Conservation (phyloP, 192 early-diverging fungal genomes). For the Gonapodya prolifera region DNA sequence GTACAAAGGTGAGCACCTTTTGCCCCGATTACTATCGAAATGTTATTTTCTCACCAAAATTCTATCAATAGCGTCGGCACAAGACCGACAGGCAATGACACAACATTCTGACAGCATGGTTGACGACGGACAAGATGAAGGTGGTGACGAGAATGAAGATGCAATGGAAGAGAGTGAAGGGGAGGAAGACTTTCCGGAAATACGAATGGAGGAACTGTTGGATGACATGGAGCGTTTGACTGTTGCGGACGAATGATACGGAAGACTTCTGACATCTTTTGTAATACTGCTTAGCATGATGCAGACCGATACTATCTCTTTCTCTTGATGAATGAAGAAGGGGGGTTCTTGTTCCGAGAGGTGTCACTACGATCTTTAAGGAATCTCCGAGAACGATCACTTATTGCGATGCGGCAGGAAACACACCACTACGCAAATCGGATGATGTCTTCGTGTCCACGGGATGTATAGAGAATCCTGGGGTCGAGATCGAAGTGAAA, state of each 20-base stretch:
- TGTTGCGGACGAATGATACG: background rate
- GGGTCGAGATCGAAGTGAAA: too few relatives aligned
- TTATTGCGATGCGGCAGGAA: too few relatives aligned
- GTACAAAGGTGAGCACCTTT: conserved; percentile 50
- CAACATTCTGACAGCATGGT: conserved; percentile 13
- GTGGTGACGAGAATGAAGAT: conserved; percentile 18
- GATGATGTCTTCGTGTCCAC: too few relatives aligned
- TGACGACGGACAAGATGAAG: conserved; percentile 26
- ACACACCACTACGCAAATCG: too few relatives aligned
- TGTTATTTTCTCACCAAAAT: background rate
- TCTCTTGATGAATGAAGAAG: too few relatives aligned
- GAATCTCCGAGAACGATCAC: too few relatives aligned
- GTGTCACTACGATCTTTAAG: too few relatives aligned
- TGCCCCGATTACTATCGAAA: conserved; percentile 9
- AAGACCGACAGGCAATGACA: conserved; percentile 7
- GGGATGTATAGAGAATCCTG: too few relatives aligned
- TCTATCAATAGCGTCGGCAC: background rate
- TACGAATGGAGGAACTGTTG: conserved; percentile 82
- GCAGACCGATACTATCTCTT: too few relatives aligned
- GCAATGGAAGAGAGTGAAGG: conserved; percentile 57
- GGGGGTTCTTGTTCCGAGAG: too few relatives aligned
- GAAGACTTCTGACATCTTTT: too few relatives aligned
- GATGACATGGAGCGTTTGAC: conserved; percentile 58
- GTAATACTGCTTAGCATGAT: too few relatives aligned
- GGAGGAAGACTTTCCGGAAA: conserved; percentile 86